Base-by-base conservation (phyloP, 495 filamentous ascomycete genomes). In the Recurvomyces mirabilis region DNA sequence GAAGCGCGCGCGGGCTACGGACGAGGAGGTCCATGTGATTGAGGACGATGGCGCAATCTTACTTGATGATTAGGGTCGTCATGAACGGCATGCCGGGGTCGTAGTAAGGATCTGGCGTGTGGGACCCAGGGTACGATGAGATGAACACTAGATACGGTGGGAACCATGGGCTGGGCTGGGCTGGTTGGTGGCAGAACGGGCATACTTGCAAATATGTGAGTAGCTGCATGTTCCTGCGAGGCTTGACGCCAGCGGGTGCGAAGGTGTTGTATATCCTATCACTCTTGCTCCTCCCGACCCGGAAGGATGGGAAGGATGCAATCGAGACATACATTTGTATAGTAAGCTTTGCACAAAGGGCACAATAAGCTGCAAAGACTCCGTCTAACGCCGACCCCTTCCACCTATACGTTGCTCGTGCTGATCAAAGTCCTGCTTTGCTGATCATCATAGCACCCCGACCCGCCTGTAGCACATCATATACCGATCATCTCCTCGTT, bases 21-120 rank as follows among this genome's bases (percentile, higher is more conserved):
- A 47, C 18, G 15, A 18, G 31, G 37, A 40, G 25, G 39, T 52
- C 12, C 21, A 33, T 13, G 35, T 46, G 11, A 30, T 48, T 9
- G 49, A 52, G 1, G 49, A 52, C 24, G 48, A 40, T 20, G 49
- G 49, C 11, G 49, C 44, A 9, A 52, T 52, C 22, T 18, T 52
- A 23, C 38, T 52, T 12, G 49, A 52, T 24, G 46, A 49, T 29
- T 49, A 31, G 10, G 7, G 15, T 6, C 30, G 17, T 14, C 4
- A 10, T 15, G 10, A 15, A 6, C 6, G 38, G 20, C 29, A 23
- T 21, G n/a, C 9, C 17, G 6, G 6, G 41, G 5, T 11, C 4
- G 5, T 26, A 32, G 29, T 17, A 13, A 31, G 34, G 15, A 4
- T 18, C 22, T 4, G 3, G 25, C 11, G 15, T n/a, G 30, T 4